Conservation (phyloP, 176 grass and related monocot species). For the Poa pratensis region DNA sequence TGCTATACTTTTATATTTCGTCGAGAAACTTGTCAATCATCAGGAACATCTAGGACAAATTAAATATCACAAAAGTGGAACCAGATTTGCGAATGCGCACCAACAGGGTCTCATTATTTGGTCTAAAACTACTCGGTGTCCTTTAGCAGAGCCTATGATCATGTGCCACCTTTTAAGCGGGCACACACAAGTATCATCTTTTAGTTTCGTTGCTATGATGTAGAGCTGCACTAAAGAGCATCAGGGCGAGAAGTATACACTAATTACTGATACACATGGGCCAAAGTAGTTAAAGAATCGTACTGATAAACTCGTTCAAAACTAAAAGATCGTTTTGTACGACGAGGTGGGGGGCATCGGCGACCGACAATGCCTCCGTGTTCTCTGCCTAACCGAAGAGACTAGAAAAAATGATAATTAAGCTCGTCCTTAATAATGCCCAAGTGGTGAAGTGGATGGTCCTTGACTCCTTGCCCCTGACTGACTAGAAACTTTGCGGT, state of each 20-base stretch:
- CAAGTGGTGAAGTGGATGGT: conserved; percentile 46
- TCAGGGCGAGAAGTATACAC: conserved; percentile 3
- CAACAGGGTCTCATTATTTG: conserved; percentile 36
- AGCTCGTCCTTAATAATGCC: conserved; percentile 49
- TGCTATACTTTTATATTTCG: not conserved
- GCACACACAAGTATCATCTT: conserved; percentile 32
- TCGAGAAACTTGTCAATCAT: conserved; percentile 3
- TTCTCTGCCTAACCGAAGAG: conserved; percentile 37
- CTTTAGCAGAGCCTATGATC: conserved; percentile 39
- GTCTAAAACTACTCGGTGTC: conserved; percentile 15
- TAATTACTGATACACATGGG: not conserved
- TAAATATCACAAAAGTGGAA: not conserved
- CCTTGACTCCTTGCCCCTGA: conserved; percentile 48
- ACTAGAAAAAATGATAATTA: conserved; percentile 42
- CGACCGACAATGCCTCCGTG: conserved; percentile 32
- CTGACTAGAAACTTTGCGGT: conserved; percentile 42
- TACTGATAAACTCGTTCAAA: not conserved
- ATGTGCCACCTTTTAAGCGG: conserved; percentile 41
- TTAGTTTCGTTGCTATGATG: conserved; percentile 33
- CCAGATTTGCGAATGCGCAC: conserved; percentile 12
- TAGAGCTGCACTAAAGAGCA: conserved; percentile 33
- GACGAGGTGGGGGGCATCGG: conserved; percentile 18
- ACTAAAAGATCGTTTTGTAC: conserved; percentile 22
- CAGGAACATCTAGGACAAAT: conserved; percentile 12
- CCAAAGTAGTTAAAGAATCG: conserved; percentile 40